These are phyloP conservation scores for Trichothecium sympodiale DNA, from an alignment of 2,329 filamentous ascomycete genomes.

Conservation along the genomic window DNA sequence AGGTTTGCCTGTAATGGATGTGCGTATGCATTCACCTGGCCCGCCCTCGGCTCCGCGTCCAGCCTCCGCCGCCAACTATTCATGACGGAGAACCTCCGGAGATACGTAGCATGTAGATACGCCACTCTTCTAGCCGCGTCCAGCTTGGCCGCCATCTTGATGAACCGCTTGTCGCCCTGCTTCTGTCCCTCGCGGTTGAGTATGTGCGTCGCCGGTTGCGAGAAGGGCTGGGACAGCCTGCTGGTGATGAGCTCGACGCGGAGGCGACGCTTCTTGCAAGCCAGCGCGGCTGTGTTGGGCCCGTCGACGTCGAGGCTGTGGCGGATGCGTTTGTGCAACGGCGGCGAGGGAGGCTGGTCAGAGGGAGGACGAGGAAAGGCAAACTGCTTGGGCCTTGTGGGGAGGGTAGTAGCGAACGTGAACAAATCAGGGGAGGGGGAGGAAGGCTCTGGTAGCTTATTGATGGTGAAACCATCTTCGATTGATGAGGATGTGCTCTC, in stretches of 20 bases:
- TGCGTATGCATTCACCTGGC: constrained; percentile 8
- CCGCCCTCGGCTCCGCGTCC: constrained; percentile 15
- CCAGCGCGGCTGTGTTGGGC: constrained; percentile 34
- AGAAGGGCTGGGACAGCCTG: constrained; percentile 58
- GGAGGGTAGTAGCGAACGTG: too few species aligned
- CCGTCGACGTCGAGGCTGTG: constrained; percentile 48
- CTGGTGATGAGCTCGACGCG: constrained; percentile 56
- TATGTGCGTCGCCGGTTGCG: constrained; percentile 58
- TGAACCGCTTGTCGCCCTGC: constrained; percentile 33
- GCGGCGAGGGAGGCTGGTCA: too few species aligned
- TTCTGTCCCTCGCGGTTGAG: constrained; percentile 44
- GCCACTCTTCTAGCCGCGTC: constrained; percentile 25
- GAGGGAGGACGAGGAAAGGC: too few species aligned
- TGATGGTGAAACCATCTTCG: too few species aligned
- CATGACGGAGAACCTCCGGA: constrained; percentile 55
- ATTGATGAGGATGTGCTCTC: too few species aligned
- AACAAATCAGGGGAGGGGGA: too few species aligned
- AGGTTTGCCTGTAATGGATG: too few species aligned
- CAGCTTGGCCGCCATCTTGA: constrained; percentile 33
- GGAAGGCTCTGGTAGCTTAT: too few species aligned
- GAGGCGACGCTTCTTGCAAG: constrained; percentile 57
- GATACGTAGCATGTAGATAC: constrained; percentile 35
- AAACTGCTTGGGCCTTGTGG: too few species aligned
- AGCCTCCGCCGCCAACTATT: constrained; percentile 45
- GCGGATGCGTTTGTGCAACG: constrained; percentile 36